Evolutionary conservation across 2,329 filamentous ascomycete genomes (phyloP).

Genomic region (Alternaria incomplexa): DNA sequence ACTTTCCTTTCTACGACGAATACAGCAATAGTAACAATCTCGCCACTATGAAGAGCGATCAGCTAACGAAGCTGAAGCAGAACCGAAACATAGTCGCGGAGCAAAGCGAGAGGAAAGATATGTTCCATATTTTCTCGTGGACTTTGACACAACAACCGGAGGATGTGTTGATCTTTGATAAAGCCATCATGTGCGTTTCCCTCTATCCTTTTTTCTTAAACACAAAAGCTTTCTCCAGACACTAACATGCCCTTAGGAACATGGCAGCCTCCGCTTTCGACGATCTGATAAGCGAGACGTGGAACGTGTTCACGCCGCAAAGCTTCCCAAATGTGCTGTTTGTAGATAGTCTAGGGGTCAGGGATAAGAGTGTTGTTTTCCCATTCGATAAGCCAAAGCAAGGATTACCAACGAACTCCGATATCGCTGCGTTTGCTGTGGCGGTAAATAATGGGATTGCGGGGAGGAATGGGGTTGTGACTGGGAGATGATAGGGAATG

Average conservation of each 20-base stretch:
- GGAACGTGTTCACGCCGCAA: constrained; percentile 42
- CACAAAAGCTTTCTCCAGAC: not conserved
- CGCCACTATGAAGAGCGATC: constrained; percentile 43
- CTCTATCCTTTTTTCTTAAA: not conserved
- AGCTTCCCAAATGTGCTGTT: constrained; percentile 46
- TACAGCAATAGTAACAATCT: constrained; percentile 46
- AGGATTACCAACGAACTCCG: constrained; percentile 27
- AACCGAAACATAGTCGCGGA: constrained; percentile 38
- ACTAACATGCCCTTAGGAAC: constrained; percentile 18
- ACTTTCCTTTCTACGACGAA: constrained; percentile 46
- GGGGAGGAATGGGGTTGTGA: constrained; percentile 37
- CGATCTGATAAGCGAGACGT: constrained; percentile 40
- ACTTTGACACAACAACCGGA: constrained; percentile 44
- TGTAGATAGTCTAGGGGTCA: constrained; percentile 42
- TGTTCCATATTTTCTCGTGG: constrained; percentile 47
- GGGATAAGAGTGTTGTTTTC: constrained; percentile 40
- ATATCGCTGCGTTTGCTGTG: constrained; percentile 43
- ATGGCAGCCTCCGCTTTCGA: constrained; percentile 39
- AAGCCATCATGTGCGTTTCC: constrained; percentile 35
- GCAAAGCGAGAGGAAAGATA: constrained; percentile 30
- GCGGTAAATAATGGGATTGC: constrained; percentile 46
- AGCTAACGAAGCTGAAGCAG: constrained; percentile 45
- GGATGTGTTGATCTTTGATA: constrained; percentile 42
- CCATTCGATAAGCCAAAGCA: constrained; percentile 35
- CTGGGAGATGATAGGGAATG: constrained; percentile 8